phyloP scores from a whole-genome alignment of 2,329 filamentous ascomycete genomes.

The Ophiocordyceps robertsii region DNA sequence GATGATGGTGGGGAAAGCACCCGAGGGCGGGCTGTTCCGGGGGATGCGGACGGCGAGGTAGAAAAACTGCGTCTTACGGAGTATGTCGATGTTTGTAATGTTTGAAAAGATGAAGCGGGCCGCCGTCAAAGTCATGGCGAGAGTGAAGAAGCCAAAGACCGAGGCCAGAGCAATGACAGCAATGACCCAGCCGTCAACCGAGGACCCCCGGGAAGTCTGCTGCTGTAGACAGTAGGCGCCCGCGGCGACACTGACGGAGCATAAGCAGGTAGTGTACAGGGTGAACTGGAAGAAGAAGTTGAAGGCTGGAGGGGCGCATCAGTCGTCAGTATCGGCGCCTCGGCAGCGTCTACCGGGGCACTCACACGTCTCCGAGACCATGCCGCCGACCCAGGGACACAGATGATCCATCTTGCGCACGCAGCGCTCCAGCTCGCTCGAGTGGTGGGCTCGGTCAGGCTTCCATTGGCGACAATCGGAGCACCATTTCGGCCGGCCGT shows the following conservation, averaged over 20 bases:
- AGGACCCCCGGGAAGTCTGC: constrained; percentile 25
- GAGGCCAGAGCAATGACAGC: constrained; percentile 51
- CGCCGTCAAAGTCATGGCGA: constrained; percentile 63
- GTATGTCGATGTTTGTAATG: constrained; percentile 71
- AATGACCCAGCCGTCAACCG: constrained; percentile 46
- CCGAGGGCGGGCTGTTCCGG: constrained; percentile 25
- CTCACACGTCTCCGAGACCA: constrained; percentile 67
- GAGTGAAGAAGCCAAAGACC: constrained; percentile 70
- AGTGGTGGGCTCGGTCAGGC: constrained; percentile 77
- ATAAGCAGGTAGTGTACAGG: constrained; percentile 58
- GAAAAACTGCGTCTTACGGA: constrained; percentile 50
- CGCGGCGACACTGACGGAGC: constrained; percentile 47
- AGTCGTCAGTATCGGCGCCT: not conserved
- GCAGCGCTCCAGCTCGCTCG: constrained; percentile 67
- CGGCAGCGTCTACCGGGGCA: constrained; percentile 1
- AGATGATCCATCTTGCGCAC: constrained; percentile 90
- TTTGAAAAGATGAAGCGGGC: constrained; percentile 59
- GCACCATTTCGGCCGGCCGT: constrained; percentile 82
- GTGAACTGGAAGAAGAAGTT: constrained; percentile 91
- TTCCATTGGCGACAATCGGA: constrained; percentile 77
- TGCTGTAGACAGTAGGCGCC: constrained; percentile 50
- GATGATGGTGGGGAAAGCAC: constrained; percentile 36
- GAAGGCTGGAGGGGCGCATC: constrained; percentile 38
- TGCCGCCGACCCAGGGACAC: constrained; percentile 93
- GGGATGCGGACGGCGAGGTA: constrained; percentile 65